Evolutionary conservation across 331 rosid species (phyloP), one percentile per base, ranked within the genome.

Genomic region (Malus hybrid): DNA sequence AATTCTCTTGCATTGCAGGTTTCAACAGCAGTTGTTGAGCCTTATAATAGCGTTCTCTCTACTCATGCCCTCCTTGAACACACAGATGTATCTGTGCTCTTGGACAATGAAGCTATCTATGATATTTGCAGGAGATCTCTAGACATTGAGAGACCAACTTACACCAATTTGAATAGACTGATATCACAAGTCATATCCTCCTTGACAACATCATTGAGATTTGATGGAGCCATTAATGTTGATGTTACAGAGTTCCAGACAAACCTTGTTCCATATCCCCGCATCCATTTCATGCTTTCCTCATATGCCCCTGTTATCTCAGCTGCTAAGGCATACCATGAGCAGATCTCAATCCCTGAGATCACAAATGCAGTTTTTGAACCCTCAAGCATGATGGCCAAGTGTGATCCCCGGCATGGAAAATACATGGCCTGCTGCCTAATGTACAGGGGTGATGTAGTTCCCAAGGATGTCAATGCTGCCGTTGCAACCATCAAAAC

Each of bases 381-480:
- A 79, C 99, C 99, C 64, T 84, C 97, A 1, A 95, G 97, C 84
- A 95, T 95, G 99, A 95, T 95, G 99, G 99, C 99, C 4, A 95
- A 95, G 76, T 95, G 99, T 67, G 99, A 95, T 75, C 99, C 99
- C n/a, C 87, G 99, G 71, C 99, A 94, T 70, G 99, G 99, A 22
- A 94, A 94, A 80, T 95, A 95, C 88, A 95, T 95, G 99, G 99
- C 99, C 33, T 95, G 99, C 87, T 95, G 99, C 77, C 86, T 95
- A 77, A 95, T 95, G 99, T 95, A 95, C 82, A 76, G 99, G 57
- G 99, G 99, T 6, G 99, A 95, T 85, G 99, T 95, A 74, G 99
- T 95, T 62, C 99, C 99, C 10, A 95, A 95, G 88, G 99, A 95
- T 83, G 99, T 95, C 60, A 95, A 95, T 76, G 96, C 97, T 69